These are phyloP conservation scores for Elsinoe batatas DNA, from an alignment of 2,329 filamentous ascomycete genomes.

Conservation along the genomic window DNA sequence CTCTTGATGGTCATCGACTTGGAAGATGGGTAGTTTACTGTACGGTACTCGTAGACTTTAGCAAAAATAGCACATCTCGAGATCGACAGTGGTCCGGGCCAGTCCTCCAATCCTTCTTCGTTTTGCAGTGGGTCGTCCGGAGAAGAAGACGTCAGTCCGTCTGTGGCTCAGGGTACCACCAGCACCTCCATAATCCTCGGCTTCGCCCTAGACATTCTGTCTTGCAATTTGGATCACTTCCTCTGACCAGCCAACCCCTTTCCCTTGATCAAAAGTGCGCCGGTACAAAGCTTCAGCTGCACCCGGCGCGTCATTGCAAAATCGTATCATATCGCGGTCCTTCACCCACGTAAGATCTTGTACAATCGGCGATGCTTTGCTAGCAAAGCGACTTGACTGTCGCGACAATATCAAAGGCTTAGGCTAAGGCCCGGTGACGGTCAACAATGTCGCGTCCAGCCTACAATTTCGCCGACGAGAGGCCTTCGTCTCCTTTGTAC, in stretches of 20 bases:
- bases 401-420: neutral
- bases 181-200: neutral
- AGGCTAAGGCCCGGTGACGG: neutral
- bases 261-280: neutral
- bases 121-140: neutral
- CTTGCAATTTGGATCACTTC: neutral
- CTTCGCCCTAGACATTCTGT: conserved; percentile 1
- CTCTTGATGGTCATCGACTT: neutral
- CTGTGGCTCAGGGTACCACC: neutral
- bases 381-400: conserved; percentile 3
- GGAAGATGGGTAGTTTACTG: no score
- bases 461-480: conserved; percentile 30
- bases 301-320: neutral
- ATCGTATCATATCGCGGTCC: neutral
- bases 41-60: no score
- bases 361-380: neutral
- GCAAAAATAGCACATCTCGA: neutral
- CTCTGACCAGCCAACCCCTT: neutral
- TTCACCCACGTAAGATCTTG: neutral
- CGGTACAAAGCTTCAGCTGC: conserved; percentile 3
- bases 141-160: conserved; percentile 3
- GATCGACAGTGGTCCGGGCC: conserved; percentile 1
- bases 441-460: conserved; percentile 29
- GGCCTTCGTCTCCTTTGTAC: conserved; percentile 30
- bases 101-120: conserved; percentile 4